Conservation (phyloP, 2,329 filamentous ascomycete genomes). For the Colletotrichum salicis region DNA sequence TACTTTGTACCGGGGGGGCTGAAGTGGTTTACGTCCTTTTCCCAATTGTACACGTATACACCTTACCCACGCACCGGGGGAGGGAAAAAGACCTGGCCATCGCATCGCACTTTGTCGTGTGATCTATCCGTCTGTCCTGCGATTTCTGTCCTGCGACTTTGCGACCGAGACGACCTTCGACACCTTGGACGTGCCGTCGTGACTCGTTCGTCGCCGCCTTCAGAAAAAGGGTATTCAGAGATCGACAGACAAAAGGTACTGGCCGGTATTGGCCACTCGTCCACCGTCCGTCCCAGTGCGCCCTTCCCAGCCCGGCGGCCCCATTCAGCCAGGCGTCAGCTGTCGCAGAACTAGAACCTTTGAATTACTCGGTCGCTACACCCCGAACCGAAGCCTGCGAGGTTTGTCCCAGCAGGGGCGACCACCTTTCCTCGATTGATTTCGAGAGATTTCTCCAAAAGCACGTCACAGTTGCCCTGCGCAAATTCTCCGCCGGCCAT, state of each 20-base stretch:
- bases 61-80: neutral
- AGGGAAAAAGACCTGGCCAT: neutral
- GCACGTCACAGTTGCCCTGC: slow-evolving; percentile 29
- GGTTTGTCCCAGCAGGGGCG: slow-evolving; percentile 23
- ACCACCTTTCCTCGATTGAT: slow-evolving; percentile 5
- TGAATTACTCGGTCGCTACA: slow-evolving; percentile 29
- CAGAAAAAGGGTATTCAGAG: neutral
- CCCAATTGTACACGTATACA: neutral
- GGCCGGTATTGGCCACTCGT: slow-evolving; percentile 8
- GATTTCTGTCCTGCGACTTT: neutral
- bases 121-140: neutral
- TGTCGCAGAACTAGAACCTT: neutral
- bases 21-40: neutral
- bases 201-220: slow-evolving; percentile 16
- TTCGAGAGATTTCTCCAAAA: slow-evolving; percentile 31
- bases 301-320: neutral
- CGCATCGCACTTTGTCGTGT: neutral
- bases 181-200: neutral
- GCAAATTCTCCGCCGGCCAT: neutral
- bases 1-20: neutral
- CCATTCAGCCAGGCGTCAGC: slow-evolving; percentile 1
- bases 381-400: slow-evolving; percentile 24
- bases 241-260: neutral
- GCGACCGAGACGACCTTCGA: slow-evolving; percentile 9
- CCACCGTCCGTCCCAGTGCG: slow-evolving; percentile 10